Base-by-base conservation (phyloP, 441 rosid species). In the Pelargonium fulgidum region DNA sequence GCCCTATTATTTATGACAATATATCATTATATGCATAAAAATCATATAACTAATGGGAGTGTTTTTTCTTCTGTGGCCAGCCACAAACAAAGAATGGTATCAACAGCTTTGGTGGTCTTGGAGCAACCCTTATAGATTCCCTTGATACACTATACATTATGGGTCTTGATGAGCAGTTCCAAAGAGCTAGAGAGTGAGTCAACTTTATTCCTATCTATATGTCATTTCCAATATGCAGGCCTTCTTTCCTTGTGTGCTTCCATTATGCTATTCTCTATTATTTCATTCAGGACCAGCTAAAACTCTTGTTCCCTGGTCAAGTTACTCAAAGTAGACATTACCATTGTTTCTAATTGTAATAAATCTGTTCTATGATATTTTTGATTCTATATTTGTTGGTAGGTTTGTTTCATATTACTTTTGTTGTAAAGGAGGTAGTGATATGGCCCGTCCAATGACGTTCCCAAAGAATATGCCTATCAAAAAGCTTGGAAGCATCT, bases 71-170 rank as follows among this genome's bases (percentile, higher is more conserved):
- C 45, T 6, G 48, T 71, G 52, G 29, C 62, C 87, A 95, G 98
- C 99, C 99, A 19, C 98, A 89, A 65, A 70, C 97, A 66, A 85
- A 81, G 85, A 85, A 84, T 81, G 99, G 96, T 26, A 80, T 86
- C 70, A 81, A 95, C 76, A 89, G 95, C 85, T 95, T 95, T 78
- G 99, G 98, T 75, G 98, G 98, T 67, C 86, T 95, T 44, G 99
- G 99, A 72, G 99, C 98, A 68, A 92, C 99, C 56, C 75, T 95
- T 66, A 66, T 95, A 67, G 99, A 95, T 78, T 67, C 98, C 73
- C 87, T 95, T 62, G 99, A 90, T 76, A 92, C 98, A 9, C 83
- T 95, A 75, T 90, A 84, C 74, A 95, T 92, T 69, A 95, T 95
- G 99, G 99, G 98, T 73, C 83, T 95, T 58, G 75, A 88, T 58